Conservation (phyloP, 2,329 filamentous ascomycete species). For the Colletotrichum somersetense region DNA sequence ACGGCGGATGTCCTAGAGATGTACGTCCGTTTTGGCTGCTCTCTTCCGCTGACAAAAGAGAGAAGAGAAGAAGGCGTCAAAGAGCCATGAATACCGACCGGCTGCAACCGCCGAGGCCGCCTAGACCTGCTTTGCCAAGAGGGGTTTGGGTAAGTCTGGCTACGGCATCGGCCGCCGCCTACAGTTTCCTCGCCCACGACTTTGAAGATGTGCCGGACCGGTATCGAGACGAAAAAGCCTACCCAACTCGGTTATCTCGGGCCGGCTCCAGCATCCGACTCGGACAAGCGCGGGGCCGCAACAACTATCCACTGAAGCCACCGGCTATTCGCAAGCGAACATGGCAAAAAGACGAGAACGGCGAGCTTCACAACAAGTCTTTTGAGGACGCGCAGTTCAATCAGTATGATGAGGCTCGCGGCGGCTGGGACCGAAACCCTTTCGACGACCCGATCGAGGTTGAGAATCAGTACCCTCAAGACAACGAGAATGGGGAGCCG, state of each 20-base stretch:
- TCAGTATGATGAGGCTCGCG: slow-evolving; percentile 19
- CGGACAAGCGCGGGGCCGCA: slow-evolving; percentile 24
- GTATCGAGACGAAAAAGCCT: slow-evolving; percentile 27
- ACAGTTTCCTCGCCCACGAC: slow-evolving; percentile 36
- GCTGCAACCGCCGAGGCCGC: slow-evolving; percentile 20
- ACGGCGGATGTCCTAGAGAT: not conserved
- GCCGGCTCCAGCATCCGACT: slow-evolving; percentile 31
- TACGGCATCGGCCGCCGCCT: slow-evolving; percentile 26
- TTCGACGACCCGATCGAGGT: slow-evolving; percentile 24
- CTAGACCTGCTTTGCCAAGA: slow-evolving; percentile 21
- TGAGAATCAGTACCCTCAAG: not conserved
- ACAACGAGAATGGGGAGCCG: slow-evolving; percentile 4
- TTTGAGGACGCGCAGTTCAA: slow-evolving; percentile 20
- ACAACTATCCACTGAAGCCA: slow-evolving; percentile 26
- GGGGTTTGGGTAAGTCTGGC: slow-evolving; percentile 22
- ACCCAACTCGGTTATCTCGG: slow-evolving; percentile 33
- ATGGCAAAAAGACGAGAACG: slow-evolving; percentile 19
- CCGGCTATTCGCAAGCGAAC: slow-evolving; percentile 33
- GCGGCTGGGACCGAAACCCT: slow-evolving; percentile 18
- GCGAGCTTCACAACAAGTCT: slow-evolving; percentile 11
- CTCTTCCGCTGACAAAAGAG: slow-evolving; percentile 4
- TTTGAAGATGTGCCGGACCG: slow-evolving; percentile 37
- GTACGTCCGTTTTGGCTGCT: not conserved
- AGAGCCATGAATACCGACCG: slow-evolving; percentile 28
- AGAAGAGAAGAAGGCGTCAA: not conserved